Evolutionary conservation across 495 filamentous ascomycete species (phyloP).

Genomic region (Penicillium fimorum): DNA sequence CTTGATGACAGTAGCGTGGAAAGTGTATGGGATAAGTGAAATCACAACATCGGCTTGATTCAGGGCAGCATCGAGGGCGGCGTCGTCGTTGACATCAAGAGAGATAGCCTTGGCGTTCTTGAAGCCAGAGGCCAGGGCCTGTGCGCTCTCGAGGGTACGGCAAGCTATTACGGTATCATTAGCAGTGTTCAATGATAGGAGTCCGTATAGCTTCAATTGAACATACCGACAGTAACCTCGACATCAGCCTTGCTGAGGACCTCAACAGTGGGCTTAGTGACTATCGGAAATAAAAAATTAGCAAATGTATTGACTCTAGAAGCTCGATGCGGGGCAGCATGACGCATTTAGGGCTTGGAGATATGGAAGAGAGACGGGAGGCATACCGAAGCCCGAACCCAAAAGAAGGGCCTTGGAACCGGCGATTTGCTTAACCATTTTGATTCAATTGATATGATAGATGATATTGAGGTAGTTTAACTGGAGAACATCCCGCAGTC

Average conservation of each 20-base stretch:
- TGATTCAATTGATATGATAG: constrained; percentile 25
- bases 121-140: constrained; percentile 71
- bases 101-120: constrained; percentile 70
- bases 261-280: constrained; percentile 77
- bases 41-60: constrained; percentile 77
- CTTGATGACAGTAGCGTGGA: constrained; percentile 88
- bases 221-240: constrained; percentile 78
- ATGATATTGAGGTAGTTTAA: constrained; percentile 11
- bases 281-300: constrained; percentile 24
- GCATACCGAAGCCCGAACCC: constrained; percentile 68
- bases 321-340: constrained; percentile 32
- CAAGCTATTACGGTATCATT: constrained; percentile 57
- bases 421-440: constrained; percentile 39
- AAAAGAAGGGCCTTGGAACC: constrained; percentile 66
- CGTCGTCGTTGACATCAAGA: constrained; percentile 74
- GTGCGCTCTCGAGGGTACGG: constrained; percentile 73
- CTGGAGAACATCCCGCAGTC: constrained; percentile 5
- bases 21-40: constrained; percentile 88
- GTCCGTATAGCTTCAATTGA: constrained; percentile 3
- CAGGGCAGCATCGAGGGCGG: constrained; percentile 74
- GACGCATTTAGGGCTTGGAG: constrained; percentile 2
- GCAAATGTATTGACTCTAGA: constrained; percentile 14
- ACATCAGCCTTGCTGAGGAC: constrained; percentile 72
- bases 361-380: neutral
- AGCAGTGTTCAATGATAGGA: neutral